These are phyloP conservation scores for Annona squamosa DNA, from an alignment of 164 flowering plant species.

Conservation along the genomic window DNA sequence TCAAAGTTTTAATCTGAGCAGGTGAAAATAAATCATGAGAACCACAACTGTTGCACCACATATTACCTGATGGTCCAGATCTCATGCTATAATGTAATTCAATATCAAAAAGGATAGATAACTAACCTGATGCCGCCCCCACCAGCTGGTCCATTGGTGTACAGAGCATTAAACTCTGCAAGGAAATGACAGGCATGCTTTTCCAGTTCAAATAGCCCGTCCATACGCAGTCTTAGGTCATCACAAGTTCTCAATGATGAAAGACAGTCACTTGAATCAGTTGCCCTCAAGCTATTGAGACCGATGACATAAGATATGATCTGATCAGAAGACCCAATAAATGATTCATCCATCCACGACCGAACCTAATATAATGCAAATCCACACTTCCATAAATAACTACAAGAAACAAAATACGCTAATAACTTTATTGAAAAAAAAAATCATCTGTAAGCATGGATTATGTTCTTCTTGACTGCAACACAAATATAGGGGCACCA, in stretches of 20 bases:
- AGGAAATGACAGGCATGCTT: slow-evolving; percentile 69
- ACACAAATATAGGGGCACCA: not conserved
- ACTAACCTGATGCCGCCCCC: slow-evolving; percentile 90
- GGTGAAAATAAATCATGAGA: too few species aligned
- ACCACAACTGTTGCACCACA: too few species aligned
- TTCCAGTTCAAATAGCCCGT: slow-evolving; percentile 70
- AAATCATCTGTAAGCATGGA: not conserved
- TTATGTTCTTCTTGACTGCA: not conserved
- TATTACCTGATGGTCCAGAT: too few species aligned
- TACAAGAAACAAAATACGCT: not conserved
- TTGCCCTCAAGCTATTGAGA: slow-evolving; percentile 73
- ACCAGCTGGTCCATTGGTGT: slow-evolving; percentile 99
- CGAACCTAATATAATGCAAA: slow-evolving; percentile 46
- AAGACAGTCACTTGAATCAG: slow-evolving; percentile 10
- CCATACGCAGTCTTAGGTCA: slow-evolving; percentile 86
- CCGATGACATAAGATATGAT: slow-evolving; percentile 81
- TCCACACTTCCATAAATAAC: not conserved
- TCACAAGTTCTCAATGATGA: slow-evolving; percentile 13
- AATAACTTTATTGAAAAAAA: not conserved
- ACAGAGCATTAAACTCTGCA: slow-evolving; percentile 73
- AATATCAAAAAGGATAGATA: not conserved
- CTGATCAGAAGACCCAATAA: slow-evolving; percentile 39
- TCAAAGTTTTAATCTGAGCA: too few species aligned
- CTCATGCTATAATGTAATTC: too few species aligned
- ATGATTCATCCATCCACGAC: slow-evolving; percentile 82